These are phyloP conservation scores for Austroboletus eburneus DNA, from an alignment of 768 basidiomycete genomes.

Conservation along the genomic window DNA sequence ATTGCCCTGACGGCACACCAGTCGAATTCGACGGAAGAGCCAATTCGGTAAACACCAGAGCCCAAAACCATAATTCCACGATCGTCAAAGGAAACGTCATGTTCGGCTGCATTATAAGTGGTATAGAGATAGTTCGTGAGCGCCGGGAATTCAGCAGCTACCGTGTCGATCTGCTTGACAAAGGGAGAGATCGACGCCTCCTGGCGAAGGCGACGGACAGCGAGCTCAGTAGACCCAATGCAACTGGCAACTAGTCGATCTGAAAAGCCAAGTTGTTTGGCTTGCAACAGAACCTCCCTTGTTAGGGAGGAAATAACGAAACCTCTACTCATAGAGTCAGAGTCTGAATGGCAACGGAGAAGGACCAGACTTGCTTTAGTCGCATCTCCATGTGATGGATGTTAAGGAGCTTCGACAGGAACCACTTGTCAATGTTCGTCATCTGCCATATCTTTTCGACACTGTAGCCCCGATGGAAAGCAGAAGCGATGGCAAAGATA, in stretches of 20 bases:
- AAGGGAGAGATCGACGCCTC: conserved; percentile 82
- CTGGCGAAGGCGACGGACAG: conserved; percentile 84
- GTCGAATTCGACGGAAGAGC: conserved; percentile 98
- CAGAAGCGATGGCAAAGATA: conserved; percentile 92
- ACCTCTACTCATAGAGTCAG: conserved; percentile 37
- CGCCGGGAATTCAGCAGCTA: conserved; percentile 98
- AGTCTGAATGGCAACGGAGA: neutral
- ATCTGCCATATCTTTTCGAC: conserved; percentile 97
- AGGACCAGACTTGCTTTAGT: conserved; percentile 52
- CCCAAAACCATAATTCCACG: conserved; percentile 96
- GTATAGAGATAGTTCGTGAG: conserved; percentile 99
- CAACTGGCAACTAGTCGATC: conserved; percentile 84
- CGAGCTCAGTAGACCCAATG: conserved; percentile 88
- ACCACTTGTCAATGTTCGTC: conserved; percentile 99
- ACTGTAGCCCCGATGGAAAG: conserved; percentile 88
- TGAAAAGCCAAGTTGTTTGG: conserved; percentile 95
- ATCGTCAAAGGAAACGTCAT: conserved; percentile 87
- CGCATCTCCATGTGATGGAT: conserved; percentile 78
- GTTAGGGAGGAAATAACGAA: conserved; percentile 64
- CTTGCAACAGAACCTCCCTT: conserved; percentile 60
- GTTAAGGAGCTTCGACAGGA: conserved; percentile 82
- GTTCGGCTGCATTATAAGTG: conserved; percentile 94
- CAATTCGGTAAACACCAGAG: conserved; percentile 97
- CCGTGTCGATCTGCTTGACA: conserved; percentile 98
- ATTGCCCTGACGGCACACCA: conserved; percentile 99